Percentiles rank a stretch among this genome's conserved stretches.
These are phyloP conservation scores for Leccinum obscurum DNA, from an alignment of 768 basidiomycete genomes.

Conservation along the genomic window DNA sequence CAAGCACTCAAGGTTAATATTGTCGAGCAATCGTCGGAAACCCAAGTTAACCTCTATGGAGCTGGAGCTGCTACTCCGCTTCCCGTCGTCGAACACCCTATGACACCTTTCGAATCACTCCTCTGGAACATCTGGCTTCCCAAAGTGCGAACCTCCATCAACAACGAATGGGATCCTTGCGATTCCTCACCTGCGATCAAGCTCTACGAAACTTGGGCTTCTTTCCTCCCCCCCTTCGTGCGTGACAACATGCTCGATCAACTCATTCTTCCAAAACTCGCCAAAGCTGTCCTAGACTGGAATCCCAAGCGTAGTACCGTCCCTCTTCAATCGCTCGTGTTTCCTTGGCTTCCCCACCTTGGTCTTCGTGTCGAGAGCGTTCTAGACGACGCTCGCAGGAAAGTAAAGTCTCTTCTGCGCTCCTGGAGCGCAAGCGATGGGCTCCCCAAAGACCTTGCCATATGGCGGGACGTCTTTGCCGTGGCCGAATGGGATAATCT, in stretches of 20 bases:
- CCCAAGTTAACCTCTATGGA: too few relatives aligned
- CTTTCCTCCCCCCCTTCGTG: slow-evolving; percentile 86
- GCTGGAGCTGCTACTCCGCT: too few relatives aligned
- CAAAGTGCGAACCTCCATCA: slow-evolving; percentile 87
- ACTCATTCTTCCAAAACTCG: slow-evolving; percentile 90
- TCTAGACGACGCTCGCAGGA: slow-evolving; percentile 84
- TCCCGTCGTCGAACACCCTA: too few relatives aligned
- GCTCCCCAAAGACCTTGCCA: slow-evolving; percentile 69
- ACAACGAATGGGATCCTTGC: slow-evolving; percentile 89
- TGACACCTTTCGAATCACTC: slow-evolving; percentile 33
- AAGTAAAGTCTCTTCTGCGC: slow-evolving; percentile 77
- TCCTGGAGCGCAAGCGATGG: slow-evolving; percentile 73
- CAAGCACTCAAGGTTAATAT: too few relatives aligned
- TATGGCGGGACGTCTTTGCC: slow-evolving; percentile 88
- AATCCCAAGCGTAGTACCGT: slow-evolving; percentile 56
- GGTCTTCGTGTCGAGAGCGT: slow-evolving; percentile 81
- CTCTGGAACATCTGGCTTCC: slow-evolving; percentile 97
- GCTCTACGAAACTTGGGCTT: slow-evolving; percentile 86
- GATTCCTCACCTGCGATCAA: slow-evolving; percentile 73
- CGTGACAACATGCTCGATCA: slow-evolving; percentile 96
- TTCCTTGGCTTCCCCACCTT: slow-evolving; percentile 94
- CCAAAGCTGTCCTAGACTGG: slow-evolving; percentile 85
- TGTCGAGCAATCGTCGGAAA: too few relatives aligned
- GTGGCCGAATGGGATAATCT: slow-evolving; percentile 86
- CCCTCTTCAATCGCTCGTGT: slow-evolving; percentile 77